Evolutionary conservation across 2,329 filamentous ascomycete genomes (phyloP).

Genomic region (Cyclaneusma minus): DNA sequence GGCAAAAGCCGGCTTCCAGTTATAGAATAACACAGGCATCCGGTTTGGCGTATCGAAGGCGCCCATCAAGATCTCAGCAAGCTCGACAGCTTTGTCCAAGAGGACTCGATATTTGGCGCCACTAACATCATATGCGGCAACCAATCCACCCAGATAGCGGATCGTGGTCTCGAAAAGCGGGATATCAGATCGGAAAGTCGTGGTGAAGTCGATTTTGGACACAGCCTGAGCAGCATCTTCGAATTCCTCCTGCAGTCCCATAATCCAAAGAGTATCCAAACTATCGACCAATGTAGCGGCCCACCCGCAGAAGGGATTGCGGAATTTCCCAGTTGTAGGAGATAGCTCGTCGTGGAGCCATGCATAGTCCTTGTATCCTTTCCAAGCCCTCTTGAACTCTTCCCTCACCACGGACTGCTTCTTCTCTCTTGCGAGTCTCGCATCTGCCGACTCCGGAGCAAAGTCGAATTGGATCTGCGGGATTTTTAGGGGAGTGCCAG

Average conservation of each 20-base stretch:
- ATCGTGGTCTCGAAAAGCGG: conserved; percentile 92
- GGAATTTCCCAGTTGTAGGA: conserved; percentile 50
- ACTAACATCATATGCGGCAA: conserved; percentile 78
- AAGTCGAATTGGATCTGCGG: conserved; percentile 67
- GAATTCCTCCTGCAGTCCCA: conserved; percentile 66
- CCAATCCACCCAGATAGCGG: conserved; percentile 72
- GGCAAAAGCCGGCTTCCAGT: conserved; percentile 53
- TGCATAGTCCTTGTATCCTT: conserved; percentile 63
- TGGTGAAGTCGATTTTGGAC: conserved; percentile 69
- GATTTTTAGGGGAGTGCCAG: conserved; percentile 50
- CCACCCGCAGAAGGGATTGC: conserved; percentile 85
- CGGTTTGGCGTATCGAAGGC: conserved; percentile 80
- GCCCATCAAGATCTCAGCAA: conserved; percentile 56
- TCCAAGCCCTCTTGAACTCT: conserved; percentile 68
- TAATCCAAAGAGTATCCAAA: conserved; percentile 77
- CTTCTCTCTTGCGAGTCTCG: conserved; percentile 44
- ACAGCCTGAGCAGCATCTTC: conserved; percentile 59
- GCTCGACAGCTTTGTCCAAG: conserved; percentile 54
- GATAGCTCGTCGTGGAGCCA: conserved; percentile 78
- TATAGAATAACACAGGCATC: conserved; percentile 74
- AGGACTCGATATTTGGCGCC: conserved; percentile 51
- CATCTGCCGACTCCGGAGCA: conserved; percentile 42
- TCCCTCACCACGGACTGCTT: conserved; percentile 53
- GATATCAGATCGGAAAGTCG: conserved; percentile 48
- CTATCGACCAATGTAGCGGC: conserved; percentile 74